These are phyloP conservation scores for Smittium mucronatum DNA, from an alignment of 371 early-diverging fungal genomes.

Conservation along the genomic window DNA sequence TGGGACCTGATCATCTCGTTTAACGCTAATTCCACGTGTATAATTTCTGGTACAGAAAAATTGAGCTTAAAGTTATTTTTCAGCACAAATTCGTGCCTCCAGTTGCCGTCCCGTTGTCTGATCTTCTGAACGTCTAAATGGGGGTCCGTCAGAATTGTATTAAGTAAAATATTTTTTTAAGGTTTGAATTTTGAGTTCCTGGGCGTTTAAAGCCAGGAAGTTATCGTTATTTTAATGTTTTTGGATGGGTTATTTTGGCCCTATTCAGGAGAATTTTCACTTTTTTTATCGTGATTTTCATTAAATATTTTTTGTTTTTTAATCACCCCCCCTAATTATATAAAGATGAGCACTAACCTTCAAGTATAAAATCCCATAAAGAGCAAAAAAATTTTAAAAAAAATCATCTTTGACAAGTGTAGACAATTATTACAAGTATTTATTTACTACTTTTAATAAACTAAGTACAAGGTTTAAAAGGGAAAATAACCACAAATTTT, in stretches of 20 bases:
- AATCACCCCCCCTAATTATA: no score
- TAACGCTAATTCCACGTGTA: background rate
- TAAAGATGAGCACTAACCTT: no score
- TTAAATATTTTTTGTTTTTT: no score
- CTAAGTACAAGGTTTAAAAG: no score
- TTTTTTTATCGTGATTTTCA: no score
- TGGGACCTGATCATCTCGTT: background rate
- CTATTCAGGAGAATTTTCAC: background rate
- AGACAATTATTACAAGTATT: no score
- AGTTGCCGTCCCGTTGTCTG: background rate
- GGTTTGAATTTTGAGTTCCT: background rate
- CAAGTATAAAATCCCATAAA: no score
- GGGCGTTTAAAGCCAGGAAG: background rate
- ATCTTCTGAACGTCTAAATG: background rate
- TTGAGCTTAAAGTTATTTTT: background rate
- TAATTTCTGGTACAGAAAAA: background rate
- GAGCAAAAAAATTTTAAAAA: no score
- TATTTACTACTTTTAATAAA: no score
- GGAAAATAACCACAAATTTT: no score
- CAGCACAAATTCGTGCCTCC: background rate
- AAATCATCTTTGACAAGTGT: no score
- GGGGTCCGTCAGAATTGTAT: background rate
- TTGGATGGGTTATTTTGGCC: no score
- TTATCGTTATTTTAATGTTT: background rate
- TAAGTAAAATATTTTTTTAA: background rate